Evolutionary conservation across 164 flowering plant species (phyloP).

Genomic region (Vitis labrusca): DNA sequence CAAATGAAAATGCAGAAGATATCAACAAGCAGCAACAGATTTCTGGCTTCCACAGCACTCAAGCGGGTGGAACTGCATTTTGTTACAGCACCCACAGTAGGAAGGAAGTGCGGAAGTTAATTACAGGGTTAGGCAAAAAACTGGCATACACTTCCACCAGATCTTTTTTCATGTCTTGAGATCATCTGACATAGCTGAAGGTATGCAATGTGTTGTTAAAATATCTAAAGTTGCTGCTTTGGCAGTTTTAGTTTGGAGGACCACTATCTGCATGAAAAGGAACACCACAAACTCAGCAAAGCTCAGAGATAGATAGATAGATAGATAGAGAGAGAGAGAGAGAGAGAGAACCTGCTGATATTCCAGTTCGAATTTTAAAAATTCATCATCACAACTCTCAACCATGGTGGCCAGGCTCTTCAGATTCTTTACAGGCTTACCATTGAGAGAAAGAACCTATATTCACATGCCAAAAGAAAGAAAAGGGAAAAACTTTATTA

Average conservation of each 20-base stretch:
- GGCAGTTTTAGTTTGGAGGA: conserved; percentile 68
- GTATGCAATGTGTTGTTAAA: conserved; percentile 86
- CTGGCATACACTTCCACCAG: no score
- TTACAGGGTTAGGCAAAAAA: no score
- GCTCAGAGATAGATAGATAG: not conserved
- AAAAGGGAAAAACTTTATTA: not conserved
- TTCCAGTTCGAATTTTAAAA: conserved; percentile 77
- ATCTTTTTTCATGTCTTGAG: conserved; percentile 48
- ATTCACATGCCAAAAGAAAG: not conserved
- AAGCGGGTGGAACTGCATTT: no score
- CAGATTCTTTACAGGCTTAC: conserved; percentile 77
- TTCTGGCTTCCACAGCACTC: no score
- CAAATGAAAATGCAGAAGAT: not conserved
- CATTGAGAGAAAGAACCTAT: conserved; percentile 81
- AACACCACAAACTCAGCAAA: not conserved
- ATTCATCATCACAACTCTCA: conserved; percentile 74
- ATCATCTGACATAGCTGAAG: conserved; percentile 93
- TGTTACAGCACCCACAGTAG: not conserved
- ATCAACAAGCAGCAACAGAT: not conserved
- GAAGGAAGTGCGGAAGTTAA: no score
- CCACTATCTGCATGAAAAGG: conserved; percentile 62
- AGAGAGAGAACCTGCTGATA: conserved; percentile 64
- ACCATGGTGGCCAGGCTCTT: conserved; percentile 80
- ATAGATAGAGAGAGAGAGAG: conserved; percentile 6
- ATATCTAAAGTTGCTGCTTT: conserved; percentile 87